Conservation (phyloP, 345 rosid species). For the Populus davidiana region DNA sequence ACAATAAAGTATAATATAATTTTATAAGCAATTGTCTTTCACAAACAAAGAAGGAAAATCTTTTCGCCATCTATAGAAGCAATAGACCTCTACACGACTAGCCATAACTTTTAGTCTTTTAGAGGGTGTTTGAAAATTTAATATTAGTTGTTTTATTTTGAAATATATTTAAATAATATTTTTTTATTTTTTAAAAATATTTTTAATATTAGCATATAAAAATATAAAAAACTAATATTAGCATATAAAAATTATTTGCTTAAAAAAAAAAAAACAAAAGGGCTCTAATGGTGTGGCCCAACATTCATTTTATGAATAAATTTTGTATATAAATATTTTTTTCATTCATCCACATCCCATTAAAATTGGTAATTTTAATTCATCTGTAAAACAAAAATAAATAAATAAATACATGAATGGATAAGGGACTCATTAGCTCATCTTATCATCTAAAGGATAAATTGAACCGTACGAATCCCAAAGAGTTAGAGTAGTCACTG, state of each 20-base stretch:
- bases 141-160: too few relatives aligned
- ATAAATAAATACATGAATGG: not conserved
- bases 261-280: too few relatives aligned
- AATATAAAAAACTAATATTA: too few relatives aligned
- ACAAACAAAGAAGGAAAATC: not conserved
- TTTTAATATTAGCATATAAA: too few relatives aligned
- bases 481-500: not conserved
- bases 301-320: not conserved
- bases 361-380: not conserved
- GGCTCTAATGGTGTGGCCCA: not conserved
- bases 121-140: not conserved
- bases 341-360: too few relatives aligned
- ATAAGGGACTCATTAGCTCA: not conserved
- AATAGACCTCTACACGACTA: not conserved
- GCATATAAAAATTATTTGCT: too few relatives aligned
- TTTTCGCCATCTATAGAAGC: conserved; percentile 1
- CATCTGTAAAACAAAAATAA: not conserved
- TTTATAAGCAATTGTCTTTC: not conserved
- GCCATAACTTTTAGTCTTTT: not conserved
- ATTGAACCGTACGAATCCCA: not conserved
- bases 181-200: too few relatives aligned
- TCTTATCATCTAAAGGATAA: too few relatives aligned
- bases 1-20: not conserved
- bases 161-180: too few relatives aligned
- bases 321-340: not conserved